A percentile compares a stretch with the other conserved stretches of the same genome.
phyloP scores from a whole-genome alignment of 305 asterid species.

The Solanum hybrid region DNA sequence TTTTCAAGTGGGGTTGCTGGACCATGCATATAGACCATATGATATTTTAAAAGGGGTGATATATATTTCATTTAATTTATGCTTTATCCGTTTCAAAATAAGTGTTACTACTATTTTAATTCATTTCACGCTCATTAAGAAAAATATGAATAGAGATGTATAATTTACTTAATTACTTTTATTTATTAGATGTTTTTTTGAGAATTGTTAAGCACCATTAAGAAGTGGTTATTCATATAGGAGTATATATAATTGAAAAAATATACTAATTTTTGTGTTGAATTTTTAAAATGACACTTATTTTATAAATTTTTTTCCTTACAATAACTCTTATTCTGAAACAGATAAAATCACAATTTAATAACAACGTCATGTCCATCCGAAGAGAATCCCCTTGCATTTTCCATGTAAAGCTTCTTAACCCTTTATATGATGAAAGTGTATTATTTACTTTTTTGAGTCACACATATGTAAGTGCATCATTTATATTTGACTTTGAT shows the following conservation, averaged over 20 bases:
- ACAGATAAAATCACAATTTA: not conserved
- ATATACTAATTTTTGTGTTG: not conserved
- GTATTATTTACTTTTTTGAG: not conserved
- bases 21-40: not conserved
- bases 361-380: not conserved
- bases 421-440: not conserved
- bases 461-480: not conserved
- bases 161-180: not conserved
- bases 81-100: not conserved
- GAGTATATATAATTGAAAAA: not conserved
- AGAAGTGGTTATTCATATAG: not conserved
- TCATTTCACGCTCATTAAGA: not conserved
- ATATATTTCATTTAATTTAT: not conserved
- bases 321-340: rapidly evolving
- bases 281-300: not conserved
- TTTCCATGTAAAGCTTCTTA: not conserved
- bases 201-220: not conserved
- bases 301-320: not conserved
- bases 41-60: not conserved
- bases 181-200: not conserved
- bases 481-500: not conserved
- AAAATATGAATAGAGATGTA: not conserved
- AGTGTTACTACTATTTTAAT: not conserved
- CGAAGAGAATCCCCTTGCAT: not conserved
- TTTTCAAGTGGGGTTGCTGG: not conserved